phyloP scores from a whole-genome alignment of 2,329 filamentous ascomycete genomes.

The Trichoderma sp. region DNA sequence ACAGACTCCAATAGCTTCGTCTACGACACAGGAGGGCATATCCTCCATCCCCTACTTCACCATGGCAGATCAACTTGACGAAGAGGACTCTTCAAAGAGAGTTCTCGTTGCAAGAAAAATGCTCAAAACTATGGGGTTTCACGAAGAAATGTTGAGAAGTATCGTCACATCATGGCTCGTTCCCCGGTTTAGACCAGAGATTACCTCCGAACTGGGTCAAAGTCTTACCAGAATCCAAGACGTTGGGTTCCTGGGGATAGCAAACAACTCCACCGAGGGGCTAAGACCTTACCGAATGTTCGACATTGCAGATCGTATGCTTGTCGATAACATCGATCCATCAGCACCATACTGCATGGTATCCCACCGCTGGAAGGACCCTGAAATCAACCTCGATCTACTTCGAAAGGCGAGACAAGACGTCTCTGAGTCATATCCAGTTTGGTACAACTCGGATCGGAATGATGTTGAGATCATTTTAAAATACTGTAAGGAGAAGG shows the following conservation, averaged over 20 bases:
- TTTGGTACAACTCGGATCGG: background rate
- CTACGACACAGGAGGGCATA: background rate
- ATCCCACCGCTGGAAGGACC: slow-evolving; percentile 20
- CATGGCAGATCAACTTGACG: slow-evolving; percentile 6
- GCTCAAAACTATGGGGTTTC: slow-evolving; percentile 4
- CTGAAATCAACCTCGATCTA: slow-evolving; percentile 6
- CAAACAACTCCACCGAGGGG: background rate
- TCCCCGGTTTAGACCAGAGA: slow-evolving; percentile 13
- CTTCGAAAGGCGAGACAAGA: background rate
- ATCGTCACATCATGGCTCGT: slow-evolving; percentile 19
- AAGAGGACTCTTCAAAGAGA: slow-evolving; percentile 6
- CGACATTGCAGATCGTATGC: slow-evolving; percentile 1
- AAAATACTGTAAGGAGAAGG: slow-evolving; percentile 8
- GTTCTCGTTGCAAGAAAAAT: slow-evolving; percentile 5
- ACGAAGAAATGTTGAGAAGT: slow-evolving; percentile 15
- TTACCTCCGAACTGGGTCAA: background rate
- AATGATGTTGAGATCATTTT: slow-evolving; percentile 13
- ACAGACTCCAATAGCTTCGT: background rate
- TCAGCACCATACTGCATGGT: slow-evolving; percentile 17
- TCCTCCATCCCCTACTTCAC: background rate
- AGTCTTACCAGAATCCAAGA: slow-evolving; percentile 1
- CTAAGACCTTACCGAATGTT: slow-evolving; percentile 13
- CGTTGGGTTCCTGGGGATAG: slow-evolving; percentile 9
- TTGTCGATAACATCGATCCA: slow-evolving; percentile 3
- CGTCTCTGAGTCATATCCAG: background rate